These are phyloP conservation scores for Aaosphaeria arxii DNA, from an alignment of 2,329 filamentous ascomycete genomes.

Conservation along the genomic window DNA sequence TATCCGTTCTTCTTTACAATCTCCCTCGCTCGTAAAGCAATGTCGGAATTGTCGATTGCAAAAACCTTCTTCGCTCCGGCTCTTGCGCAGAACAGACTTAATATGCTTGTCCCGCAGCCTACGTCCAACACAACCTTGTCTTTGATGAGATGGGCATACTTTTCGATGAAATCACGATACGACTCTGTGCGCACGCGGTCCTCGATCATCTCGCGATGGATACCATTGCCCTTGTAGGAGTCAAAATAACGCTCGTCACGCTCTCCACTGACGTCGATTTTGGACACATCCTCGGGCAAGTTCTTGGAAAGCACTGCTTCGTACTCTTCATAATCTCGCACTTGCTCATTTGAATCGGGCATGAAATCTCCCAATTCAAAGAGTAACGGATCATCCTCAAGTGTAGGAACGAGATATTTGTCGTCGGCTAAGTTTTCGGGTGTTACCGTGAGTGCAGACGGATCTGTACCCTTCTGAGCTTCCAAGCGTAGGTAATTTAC, in stretches of 20 bases:
- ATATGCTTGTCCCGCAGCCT: slow-evolving; percentile 76
- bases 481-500: slow-evolving; percentile 50
- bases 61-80: slow-evolving; percentile 84
- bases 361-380: slow-evolving; percentile 79
- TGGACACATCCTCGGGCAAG: slow-evolving; percentile 27
- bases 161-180: slow-evolving; percentile 93
- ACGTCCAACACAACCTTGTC: slow-evolving; percentile 88
- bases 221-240: slow-evolving; percentile 65
- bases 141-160: slow-evolving; percentile 81
- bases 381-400: slow-evolving; percentile 86
- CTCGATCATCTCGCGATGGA: slow-evolving; percentile 95
- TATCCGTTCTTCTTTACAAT: slow-evolving; percentile 82
- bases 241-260: slow-evolving; percentile 62
- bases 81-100: slow-evolving; percentile 92
- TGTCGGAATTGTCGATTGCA: slow-evolving; percentile 88
- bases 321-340: slow-evolving; percentile 30
- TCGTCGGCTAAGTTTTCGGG: slow-evolving; percentile 68
- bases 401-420: slow-evolving; percentile 73
- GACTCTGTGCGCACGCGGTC: slow-evolving; percentile 84
- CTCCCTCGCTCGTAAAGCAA: slow-evolving; percentile 81
- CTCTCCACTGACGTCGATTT: slow-evolving; percentile 35
- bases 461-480: slow-evolving; percentile 34
- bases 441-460: slow-evolving; percentile 54
- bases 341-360: slow-evolving; percentile 23
- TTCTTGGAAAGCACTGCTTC: slow-evolving; percentile 43